Evolutionary conservation across 2,329 filamentous ascomycete genomes (phyloP).

Genomic region (Proliferodiscus dingleyae): DNA sequence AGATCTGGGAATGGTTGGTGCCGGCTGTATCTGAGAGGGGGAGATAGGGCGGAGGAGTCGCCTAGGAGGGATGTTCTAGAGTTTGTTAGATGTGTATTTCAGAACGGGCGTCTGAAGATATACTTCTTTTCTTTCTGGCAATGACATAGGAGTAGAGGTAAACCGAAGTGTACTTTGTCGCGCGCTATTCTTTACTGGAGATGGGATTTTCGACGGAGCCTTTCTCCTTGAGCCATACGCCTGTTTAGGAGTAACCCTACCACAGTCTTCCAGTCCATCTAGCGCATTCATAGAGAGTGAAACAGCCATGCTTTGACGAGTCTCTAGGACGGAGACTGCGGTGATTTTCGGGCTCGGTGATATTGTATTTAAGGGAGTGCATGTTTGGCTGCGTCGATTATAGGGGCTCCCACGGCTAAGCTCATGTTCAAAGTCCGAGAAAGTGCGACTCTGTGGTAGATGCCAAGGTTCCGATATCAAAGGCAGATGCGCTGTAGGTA

Average conservation of each 20-base stretch:
- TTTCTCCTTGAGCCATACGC: not conserved
- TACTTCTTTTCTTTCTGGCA: conserved; percentile 17
- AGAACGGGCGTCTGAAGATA: not conserved
- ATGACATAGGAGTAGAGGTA: conserved; percentile 13
- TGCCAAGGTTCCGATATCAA: not conserved
- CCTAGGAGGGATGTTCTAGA: conserved; percentile 10
- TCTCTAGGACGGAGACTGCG: no score
- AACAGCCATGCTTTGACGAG: no score
- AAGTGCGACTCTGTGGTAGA: not conserved
- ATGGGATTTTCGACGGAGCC: conserved; percentile 3
- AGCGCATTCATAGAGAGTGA: no score
- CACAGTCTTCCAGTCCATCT: no score
- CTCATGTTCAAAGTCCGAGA: not conserved
- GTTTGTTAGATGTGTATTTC: conserved; percentile 2
- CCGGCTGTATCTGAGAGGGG: conserved; percentile 7
- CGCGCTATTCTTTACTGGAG: conserved; percentile 5
- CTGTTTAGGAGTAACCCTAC: no score
- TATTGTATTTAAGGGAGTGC: no score
- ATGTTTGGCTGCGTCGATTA: not conserved
- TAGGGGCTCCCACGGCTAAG: not conserved
- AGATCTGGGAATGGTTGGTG: conserved; percentile 38
- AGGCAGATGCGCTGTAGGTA: not conserved
- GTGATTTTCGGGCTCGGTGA: no score
- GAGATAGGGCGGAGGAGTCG: conserved; percentile 15
- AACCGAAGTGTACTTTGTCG: conserved; percentile 11